Percentiles rank a stretch among this genome's conserved stretches.
Conservation (phyloP, 768 basidiomycete species). For the Suillus paluster region DNA sequence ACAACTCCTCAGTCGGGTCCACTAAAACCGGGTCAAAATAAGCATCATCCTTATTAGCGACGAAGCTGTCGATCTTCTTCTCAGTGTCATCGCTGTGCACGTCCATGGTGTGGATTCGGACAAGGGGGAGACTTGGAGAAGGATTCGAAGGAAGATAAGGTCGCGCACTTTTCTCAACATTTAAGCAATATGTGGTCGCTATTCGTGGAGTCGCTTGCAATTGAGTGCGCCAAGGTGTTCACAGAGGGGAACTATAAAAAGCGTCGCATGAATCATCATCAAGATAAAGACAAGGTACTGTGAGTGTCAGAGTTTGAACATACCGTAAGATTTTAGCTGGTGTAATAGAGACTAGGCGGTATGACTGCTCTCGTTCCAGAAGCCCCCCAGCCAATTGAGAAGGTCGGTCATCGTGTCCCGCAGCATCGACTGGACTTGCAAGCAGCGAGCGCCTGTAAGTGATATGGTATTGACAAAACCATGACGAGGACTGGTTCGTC, state of each 20-base stretch:
- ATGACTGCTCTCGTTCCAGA: not conserved
- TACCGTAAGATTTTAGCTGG: not conserved
- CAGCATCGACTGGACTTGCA: not conserved
- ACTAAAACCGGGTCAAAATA: constrained; percentile 23
- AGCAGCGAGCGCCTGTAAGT: not conserved
- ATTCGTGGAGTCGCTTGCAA: not conserved
- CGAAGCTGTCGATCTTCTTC: not conserved
- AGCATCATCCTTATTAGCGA: not conserved
- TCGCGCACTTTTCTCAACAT: not conserved
- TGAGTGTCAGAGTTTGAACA: not conserved
- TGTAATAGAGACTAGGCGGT: not conserved
- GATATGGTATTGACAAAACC: not conserved
- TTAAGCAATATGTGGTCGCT: not conserved
- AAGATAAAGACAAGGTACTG: not conserved
- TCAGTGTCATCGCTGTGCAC: not conserved
- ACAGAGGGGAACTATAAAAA: not conserved
- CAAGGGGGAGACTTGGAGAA: not conserved
- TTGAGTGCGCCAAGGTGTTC: not conserved
- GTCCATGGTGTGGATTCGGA: not conserved
- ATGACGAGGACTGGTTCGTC: constrained; percentile 5
- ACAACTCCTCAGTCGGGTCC: constrained; percentile 41
- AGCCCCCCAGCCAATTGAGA: not conserved
- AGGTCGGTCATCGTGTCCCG: not conserved
- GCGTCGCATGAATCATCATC: not conserved
- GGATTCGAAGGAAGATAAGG: not conserved